Evolutionary conservation across 2,329 filamentous ascomycete species (phyloP), one percentile per base, ranked within the genome.

Genomic region (Apiospora rasikravindrae): DNA sequence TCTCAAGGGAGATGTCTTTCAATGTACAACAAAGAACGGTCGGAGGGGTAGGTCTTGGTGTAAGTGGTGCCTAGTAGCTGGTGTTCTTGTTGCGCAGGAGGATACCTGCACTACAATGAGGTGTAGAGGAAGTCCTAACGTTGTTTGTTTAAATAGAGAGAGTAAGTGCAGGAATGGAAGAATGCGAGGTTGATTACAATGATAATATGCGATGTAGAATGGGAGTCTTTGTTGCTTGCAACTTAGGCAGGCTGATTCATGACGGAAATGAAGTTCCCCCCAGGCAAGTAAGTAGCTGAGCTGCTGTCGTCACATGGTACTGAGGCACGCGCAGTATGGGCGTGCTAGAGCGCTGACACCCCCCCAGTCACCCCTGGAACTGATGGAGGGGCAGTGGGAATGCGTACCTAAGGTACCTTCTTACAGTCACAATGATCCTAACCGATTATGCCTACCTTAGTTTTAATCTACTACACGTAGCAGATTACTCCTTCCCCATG

Each of bases 1-100:
- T 37, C 53, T 37, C 7, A 64, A 40, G 8, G 29, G 57, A 33
- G 19, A n/a, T 64, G 57, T 19, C 19, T 37, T 64, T 40, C 8
- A 64, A 40, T 14, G 33, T 40, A 40, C 57, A 64, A 40, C 57
- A 64, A 64, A 64, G 57, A 61, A 33, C 7, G 33, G 33, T 14
- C 8, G 57, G 57, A 64, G 57, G 57, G 57, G 57, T 64, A 40
- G 29, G 8, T 57, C 33, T 64, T 24, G 29, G 8, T 57, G 51
- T 57, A 64, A 64, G 57, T 64, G 57, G 57, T 64, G 57, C 57
- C 57, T 64, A 64, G 57, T 64, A 64, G 57, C 57, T 40, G 57
- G 57, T 40, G 57, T 64, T 64, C 16, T 64, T 64, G 53, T 64
- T 40, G 57, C 19, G 57, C 29, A 33, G 57, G 57, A 64, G 57